Base-by-base conservation (phyloP, 495 filamentous ascomycete species). In the Halenospora varia region DNA sequence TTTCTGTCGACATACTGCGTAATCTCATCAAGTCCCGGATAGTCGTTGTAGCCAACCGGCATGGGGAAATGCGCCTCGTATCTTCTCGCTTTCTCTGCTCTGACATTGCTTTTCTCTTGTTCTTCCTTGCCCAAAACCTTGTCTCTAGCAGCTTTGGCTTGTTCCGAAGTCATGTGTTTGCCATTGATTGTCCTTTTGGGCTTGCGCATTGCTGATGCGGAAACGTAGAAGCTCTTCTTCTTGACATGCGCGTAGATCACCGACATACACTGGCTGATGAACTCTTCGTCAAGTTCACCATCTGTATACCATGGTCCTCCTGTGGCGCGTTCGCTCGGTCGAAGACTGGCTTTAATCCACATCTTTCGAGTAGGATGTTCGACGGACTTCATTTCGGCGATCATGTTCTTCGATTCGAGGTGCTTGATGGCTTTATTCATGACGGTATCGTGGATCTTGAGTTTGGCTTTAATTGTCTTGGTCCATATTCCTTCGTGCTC, bases 241-340 rank as follows among this genome's bases (percentile, higher is more conserved):
- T 83, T 82, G 56, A 97, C 85, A 51, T 83, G 87, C 55, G 82
- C 80, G 60, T 88, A 84, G 17, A 96, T 80, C 51, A 87, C 81
- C 2, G 78, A 75, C 25, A 85, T 76, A 13, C 95, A 75, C 26
- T 74, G 78, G 20, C 86, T 81, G 65, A 97, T 91, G 67, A 98
- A 92, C 47, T 87, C 86, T 39, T 86, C 82, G 68, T 98, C 94
- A 2, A 97, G 79, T 40, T 88, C 87, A 8, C 87, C 88, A 50
- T 96, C 88, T 19, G 88, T 92, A 64, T 91, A 97, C 89, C 92
- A 98, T 17, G 89, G 86, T 3, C 95, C 94, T 41, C 94, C 95
- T 0, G 91, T 95, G 18, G 92, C 85, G 47, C 94, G 87, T 35
- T 96, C 92, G 39, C 85, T 87, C 1, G 95, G 93, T 13, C 81